Evolutionary conservation across 345 rosid species (phyloP), one percentile per base, ranked within the genome.

Genomic region (Salix viminalis): DNA sequence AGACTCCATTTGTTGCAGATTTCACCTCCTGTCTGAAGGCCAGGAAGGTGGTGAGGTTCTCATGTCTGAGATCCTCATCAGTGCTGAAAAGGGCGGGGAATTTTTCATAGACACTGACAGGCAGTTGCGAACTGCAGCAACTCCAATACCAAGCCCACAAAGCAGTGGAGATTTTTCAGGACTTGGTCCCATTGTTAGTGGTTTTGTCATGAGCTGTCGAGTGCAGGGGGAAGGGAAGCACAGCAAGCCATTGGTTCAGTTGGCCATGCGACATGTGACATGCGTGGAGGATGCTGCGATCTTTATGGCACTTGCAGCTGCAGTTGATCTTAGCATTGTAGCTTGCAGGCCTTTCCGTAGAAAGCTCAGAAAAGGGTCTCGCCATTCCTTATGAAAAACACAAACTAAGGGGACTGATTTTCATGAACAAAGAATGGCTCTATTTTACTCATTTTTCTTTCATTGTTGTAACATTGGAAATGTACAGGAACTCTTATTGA

Each of bases 221-320:
- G 92, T 94, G 68, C 97, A 88, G 79, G 98, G 98, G 60, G 98
- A 94, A 86, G 94, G 95, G 28, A 94, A 85, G 87, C 88, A 86
- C 76, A 92, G 95, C 85, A 94, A 89, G 81, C 98, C 97, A 0
- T 84, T 82, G 62, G 98, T 94, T 50, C 97, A 94, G 19, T 81
- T 94, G 54, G 97, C 97, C 14, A 92, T 92, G 94, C 75, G 97
- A 24, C 94, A 94, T 50, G 92, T 94, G 23, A 94, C 97, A 2
- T 94, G 97, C 11, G 91, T 92, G 69, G 98, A 94, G 89, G 98
- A 94, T 80, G 97, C 97, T 39, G 97, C 98, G 41, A 94, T 92
- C 42, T 94, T 94, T 82, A 89, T 94, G 97, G 97, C 97, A 7
- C 98, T 94, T 58, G 97, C 97, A 15, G 95, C 97, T 7, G 97